These are phyloP conservation scores for Aspergillus novoparasiticus DNA, from an alignment of 2,329 filamentous ascomycete genomes.

Conservation along the genomic window DNA sequence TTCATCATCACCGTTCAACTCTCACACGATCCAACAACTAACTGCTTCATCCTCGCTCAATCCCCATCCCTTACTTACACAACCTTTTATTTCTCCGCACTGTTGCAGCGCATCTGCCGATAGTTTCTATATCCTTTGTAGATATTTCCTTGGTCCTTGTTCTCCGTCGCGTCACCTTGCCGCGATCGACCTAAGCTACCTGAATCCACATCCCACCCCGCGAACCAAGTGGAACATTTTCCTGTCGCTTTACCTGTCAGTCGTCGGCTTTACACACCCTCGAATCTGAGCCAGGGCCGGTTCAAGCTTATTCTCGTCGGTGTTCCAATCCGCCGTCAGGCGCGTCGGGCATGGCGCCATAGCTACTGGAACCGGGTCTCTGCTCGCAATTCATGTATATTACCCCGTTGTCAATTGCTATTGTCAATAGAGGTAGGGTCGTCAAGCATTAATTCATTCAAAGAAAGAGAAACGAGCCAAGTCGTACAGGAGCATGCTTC, in stretches of 20 bases:
- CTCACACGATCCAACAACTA: neutral
- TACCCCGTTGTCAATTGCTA: neutral
- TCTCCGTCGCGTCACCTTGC: constrained; percentile 15
- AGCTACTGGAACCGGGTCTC: constrained; percentile 13
- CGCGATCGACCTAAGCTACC: constrained; percentile 8
- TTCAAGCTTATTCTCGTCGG: constrained; percentile 2
- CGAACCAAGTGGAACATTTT: neutral
- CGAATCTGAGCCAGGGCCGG: neutral
- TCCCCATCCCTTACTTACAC: neutral
- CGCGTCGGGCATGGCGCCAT: constrained; percentile 23
- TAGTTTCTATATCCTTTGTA: neutral
- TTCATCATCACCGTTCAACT: constrained; percentile 16
- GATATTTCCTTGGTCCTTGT: neutral
- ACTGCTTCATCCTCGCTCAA: neutral
- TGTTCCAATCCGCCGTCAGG: constrained; percentile 7
- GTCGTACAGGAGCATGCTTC: constrained; percentile 43
- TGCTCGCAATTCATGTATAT: constrained; percentile 6
- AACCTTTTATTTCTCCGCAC: neutral
- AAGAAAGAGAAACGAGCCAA: constrained; percentile 6
- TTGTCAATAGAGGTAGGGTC: constrained; percentile 2
- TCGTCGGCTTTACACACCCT: neutral
- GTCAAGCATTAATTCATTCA: neutral
- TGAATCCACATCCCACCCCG: neutral
- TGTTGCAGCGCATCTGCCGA: neutral
- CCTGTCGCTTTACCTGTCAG: neutral